Percentiles rank a stretch among this genome's conserved stretches.
Conservation (phyloP, 768 basidiomycete species). For the Suillus plorans region DNA sequence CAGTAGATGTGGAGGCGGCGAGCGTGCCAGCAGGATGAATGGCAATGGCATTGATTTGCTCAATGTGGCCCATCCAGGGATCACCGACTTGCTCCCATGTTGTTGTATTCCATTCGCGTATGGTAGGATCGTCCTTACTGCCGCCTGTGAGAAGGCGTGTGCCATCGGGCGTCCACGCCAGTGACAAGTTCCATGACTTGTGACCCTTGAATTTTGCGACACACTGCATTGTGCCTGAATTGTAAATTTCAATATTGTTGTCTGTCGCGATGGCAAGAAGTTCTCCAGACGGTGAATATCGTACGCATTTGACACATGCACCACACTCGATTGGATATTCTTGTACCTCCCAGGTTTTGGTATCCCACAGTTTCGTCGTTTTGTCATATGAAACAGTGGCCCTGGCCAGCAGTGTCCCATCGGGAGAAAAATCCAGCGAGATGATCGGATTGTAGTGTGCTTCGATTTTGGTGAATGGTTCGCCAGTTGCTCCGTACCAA, state of each 20-base stretch:
- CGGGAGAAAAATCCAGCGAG: background rate
- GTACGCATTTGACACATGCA: background rate
- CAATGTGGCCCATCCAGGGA: too few species aligned
- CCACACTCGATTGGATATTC: background rate
- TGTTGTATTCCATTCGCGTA: too few species aligned
- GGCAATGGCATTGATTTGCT: too few species aligned
- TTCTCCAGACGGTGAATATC: background rate
- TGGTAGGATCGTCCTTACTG: too few species aligned
- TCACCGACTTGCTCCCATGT: too few species aligned
- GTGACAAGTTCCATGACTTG: too few species aligned
- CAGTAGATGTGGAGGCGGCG: too few species aligned
- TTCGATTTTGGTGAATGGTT: background rate
- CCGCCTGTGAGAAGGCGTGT: too few species aligned
- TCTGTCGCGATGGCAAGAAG: background rate
- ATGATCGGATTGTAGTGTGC: too few species aligned
- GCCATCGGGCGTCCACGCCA: background rate
- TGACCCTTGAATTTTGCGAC: too few species aligned
- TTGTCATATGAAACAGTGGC: background rate
- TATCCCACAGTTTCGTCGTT: background rate
- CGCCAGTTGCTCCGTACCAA: background rate
- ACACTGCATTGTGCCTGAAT: background rate
- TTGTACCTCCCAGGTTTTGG: too few species aligned
- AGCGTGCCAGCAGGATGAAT: too few species aligned
- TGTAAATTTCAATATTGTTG: background rate
- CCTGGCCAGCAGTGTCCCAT: background rate